Conservation (phyloP, 495 filamentous ascomycete species). For the Neurospora sp. region DNA sequence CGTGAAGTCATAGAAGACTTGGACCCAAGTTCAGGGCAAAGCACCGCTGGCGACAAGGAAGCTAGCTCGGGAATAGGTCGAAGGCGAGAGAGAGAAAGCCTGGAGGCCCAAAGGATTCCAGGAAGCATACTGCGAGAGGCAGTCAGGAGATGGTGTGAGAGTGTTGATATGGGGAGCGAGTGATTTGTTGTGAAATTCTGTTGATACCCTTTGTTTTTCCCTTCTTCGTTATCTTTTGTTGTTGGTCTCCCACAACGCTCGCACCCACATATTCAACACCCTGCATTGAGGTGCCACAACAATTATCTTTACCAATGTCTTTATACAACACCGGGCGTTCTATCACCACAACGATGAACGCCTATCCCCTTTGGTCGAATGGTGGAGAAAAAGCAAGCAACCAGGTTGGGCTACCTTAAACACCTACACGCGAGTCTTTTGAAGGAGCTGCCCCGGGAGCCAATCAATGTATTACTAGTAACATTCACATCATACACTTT, state of each 20-base stretch:
- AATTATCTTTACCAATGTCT: background rate
- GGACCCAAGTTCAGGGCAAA: conserved; percentile 10
- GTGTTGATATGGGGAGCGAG: conserved; percentile 25
- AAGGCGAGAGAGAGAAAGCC: conserved; percentile 9
- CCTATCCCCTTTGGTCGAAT: too few relatives aligned
- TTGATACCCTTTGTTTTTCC: background rate
- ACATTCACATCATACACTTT: background rate
- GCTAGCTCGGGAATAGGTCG: conserved; percentile 5
- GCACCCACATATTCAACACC: background rate
- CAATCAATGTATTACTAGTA: background rate
- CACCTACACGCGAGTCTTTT: background rate
- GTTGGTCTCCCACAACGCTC: background rate
- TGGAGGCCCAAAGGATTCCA: background rate
- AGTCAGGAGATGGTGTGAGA: conserved; percentile 35
- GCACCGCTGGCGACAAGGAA: conserved; percentile 2
- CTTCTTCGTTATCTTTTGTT: background rate
- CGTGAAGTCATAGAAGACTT: conserved; percentile 31
- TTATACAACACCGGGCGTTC: background rate
- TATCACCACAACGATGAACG: too few relatives aligned
- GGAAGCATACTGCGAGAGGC: conserved; percentile 33
- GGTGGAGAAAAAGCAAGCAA: background rate
- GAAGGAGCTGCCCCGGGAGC: background rate
- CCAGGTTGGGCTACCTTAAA: background rate
- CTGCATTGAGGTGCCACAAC: background rate
- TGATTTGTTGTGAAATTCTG: conserved; percentile 3